Evolutionary conservation across 2,329 filamentous ascomycete genomes (phyloP), one percentile per base, ranked within the genome.

Genomic region (Diaporthe longicolla): DNA sequence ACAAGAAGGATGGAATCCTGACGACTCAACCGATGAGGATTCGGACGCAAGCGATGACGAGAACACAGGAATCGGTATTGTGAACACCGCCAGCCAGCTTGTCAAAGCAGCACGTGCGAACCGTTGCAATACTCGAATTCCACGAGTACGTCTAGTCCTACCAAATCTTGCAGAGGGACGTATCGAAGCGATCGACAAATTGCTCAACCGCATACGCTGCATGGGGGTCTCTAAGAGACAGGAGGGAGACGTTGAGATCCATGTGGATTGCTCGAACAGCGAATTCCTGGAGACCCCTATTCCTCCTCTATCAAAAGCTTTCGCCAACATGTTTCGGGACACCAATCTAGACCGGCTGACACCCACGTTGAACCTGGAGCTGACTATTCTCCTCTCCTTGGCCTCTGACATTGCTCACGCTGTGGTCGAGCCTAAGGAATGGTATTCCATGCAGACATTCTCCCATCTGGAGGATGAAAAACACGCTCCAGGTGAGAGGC

Each of bases 1-100:
- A 13, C 71, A 76, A 32, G 73, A 76, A 40, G 75, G 75, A 24
- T 76, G 75, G 75, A 74, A 76, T 59, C 75, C 74, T 11, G 75
- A 76, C 21, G 75, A 76, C 57, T 76, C 75, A 3, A 73, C 71
- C 6, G 73, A 74, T 35, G 73, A 72, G 15, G 73, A 73, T 15
- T 72, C 71, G 13, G 73, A 74, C 29, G 58, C 43, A n/a, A 73
- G 70, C 55, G 71, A 70, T 17, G 55, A 63, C 15, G 75, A 76
- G 13, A 54, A 73, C 43, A 73, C 43, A 26, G 73, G 73, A 2
- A 71, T 74, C 32, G 70, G 71, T 4, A 70, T 76, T 26, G 29
- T 74, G 21, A 72, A 72, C 10, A 74, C 57, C 11, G 58, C 71
- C 6, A 70, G 57, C 6, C 73, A 75, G 19, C 75, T 76, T 11